phyloP scores from a whole-genome alignment of 768 basidiomycete species.

The Leucosporidium creatinivorum region DNA sequence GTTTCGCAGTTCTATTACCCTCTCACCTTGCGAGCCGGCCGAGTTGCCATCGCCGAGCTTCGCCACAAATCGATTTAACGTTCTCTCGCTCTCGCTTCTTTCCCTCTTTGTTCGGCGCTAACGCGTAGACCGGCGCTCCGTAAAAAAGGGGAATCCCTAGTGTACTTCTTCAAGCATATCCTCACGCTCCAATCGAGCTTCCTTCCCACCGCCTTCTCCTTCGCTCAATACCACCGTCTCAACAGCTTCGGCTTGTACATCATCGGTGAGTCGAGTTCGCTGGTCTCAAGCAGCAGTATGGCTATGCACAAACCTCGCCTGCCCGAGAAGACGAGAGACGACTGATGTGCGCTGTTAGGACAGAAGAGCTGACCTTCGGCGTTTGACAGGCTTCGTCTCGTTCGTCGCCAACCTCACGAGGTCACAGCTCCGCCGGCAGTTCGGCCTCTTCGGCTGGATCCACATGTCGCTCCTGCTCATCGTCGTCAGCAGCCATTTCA shows the following conservation, averaged over 20 bases:
- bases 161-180: slow-evolving; percentile 61
- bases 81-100: slow-evolving; percentile 60
- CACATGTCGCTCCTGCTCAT: slow-evolving; percentile 94
- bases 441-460: slow-evolving; percentile 98
- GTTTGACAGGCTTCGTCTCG: slow-evolving; percentile 70
- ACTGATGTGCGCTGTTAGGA: too few relatives aligned
- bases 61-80: too few relatives aligned
- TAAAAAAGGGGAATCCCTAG: slow-evolving; percentile 12
- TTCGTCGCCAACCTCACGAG: slow-evolving; percentile 94
- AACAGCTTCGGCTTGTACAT: slow-evolving; percentile 95
- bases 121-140: neutral
- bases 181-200: slow-evolving; percentile 91
- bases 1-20: too few relatives aligned
- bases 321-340: too few relatives aligned
- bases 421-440: slow-evolving; percentile 92
- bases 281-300: too few relatives aligned
- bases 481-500: slow-evolving; percentile 96
- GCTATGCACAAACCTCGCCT: too few relatives aligned
- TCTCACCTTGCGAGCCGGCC: too few relatives aligned
- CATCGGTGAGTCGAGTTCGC: slow-evolving; percentile 50
- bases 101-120: slow-evolving; percentile 53
- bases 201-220: slow-evolving; percentile 52
- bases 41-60: too few relatives aligned
- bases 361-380: neutral
- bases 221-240: slow-evolving; percentile 93